A percentile compares a stretch with the other conserved stretches of the same genome.
Conservation (phyloP, 176 grass and related monocot species). For the Eleusine coracana region DNA sequence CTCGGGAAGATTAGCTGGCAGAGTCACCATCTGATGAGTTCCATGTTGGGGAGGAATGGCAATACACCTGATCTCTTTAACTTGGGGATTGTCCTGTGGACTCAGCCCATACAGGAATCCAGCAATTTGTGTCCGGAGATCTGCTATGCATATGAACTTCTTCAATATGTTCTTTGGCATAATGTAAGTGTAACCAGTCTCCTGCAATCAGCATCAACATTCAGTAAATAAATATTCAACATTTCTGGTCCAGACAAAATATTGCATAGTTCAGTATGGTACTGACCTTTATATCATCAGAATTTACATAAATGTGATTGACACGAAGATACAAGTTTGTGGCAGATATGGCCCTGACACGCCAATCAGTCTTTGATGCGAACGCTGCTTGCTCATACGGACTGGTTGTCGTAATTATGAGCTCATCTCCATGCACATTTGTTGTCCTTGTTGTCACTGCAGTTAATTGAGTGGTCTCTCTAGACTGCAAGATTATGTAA, state of each 20-base stretch:
- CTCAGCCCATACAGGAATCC: conserved; percentile 92
- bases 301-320: conserved; percentile 99
- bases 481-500: conserved; percentile 67
- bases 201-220: conserved; percentile 56
- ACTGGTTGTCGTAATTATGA: conserved; percentile 97
- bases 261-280: neutral
- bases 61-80: conserved; percentile 98
- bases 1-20: conserved; percentile 87
- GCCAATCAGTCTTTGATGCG: conserved; percentile 97
- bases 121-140: conserved; percentile 87
- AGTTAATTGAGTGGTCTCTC: conserved; percentile 93
- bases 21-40: conserved; percentile 94
- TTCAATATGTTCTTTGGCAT: conserved; percentile 99
- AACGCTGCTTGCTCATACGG: conserved; percentile 95
- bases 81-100: conserved; percentile 95
- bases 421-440: conserved; percentile 98
- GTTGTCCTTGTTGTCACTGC: conserved; percentile 95
- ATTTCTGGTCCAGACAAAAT: neutral
- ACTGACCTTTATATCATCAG: conserved; percentile 96
- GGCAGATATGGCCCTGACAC: conserved; percentile 93
- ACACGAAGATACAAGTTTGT: conserved; percentile 99
- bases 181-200: conserved; percentile 99
- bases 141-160: conserved; percentile 99
- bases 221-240: conserved; percentile 21
- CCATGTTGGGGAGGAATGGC: conserved; percentile 88